Base-by-base conservation (phyloP, 257 asterid species). In the Knoxia roxburghii region DNA sequence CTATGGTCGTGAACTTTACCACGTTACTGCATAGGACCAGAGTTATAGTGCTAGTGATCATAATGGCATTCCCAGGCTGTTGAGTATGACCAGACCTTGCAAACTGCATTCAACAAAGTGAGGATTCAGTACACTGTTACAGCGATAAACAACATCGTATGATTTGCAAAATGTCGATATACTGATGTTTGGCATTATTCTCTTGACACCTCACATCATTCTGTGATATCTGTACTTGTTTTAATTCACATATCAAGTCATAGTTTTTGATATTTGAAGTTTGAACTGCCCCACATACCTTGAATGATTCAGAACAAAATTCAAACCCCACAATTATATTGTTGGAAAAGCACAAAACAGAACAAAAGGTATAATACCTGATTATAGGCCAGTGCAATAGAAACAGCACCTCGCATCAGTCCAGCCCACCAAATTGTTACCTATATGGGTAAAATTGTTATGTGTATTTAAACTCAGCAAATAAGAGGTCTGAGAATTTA, bases 401-500 rank as follows among this genome's bases (percentile, higher is more conserved):
- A 88, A 23, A 90, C 95, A 17, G 97, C 88, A 10, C 97, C 97
- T 61, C 97, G 83, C 86, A 83, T 87, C 39, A 90, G 80, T 72
- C 97, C 97, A 77, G 96, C 84, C 95, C 95, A 89, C 89, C 90
- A 89, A 69, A 89, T 77, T 49, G 82, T 80, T 46, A 81, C 76
- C 96, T 88, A 82, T 65, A 40, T 41, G 62, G 50, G 59, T 37
- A 33, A 40, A 60, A 23, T 41, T 54, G 48, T 56, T 61, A 56
- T n/a, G 65, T 17, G 33, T 5, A 11, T 37, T 12, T 33, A 59
- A 6, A 24, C 23, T 65, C 70, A 67, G 67, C 50, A 45, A 43
- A 30, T 49, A n/a, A 63, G 20, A 55, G 18, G 17, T 60, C 17
- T 20, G 40, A 35, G 43, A 56, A 56, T 37, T n/a, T 49, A 20